Evolutionary conservation across 345 rosid genomes (phyloP).

Genomic region (Lenwebbia sp.): DNA sequence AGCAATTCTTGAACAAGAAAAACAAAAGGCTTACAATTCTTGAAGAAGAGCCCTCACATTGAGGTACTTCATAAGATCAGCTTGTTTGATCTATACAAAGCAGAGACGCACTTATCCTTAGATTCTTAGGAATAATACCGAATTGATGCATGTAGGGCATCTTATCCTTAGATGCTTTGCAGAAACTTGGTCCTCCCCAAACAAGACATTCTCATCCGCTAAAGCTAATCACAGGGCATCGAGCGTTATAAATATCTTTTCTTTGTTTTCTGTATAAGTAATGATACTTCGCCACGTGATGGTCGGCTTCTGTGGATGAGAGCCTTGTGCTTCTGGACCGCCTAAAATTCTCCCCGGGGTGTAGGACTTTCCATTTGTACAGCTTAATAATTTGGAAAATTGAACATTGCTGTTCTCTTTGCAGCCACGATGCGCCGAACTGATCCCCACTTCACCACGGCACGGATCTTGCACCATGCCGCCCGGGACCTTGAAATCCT

Average conservation of each 20-base stretch:
- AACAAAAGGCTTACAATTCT: not conserved
- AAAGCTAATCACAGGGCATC: not conserved
- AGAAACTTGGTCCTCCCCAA: not conserved
- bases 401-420: constrained; percentile 5
- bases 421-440: constrained; percentile 16
- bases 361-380: not conserved
- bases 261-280: not conserved
- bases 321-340: not conserved
- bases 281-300: not conserved
- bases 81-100: not conserved
- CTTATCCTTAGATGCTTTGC: not conserved
- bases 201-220: not conserved
- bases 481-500: constrained; percentile 26
- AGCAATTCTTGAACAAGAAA: not conserved
- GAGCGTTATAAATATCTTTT: not conserved
- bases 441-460: constrained; percentile 28
- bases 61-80: not conserved
- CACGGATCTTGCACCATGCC: constrained; percentile 60
- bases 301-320: not conserved
- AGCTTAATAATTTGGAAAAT: not conserved
- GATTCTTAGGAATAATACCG: not conserved
- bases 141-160: not conserved
- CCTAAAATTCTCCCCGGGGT: too few species aligned
- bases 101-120: not conserved
- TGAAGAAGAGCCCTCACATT: not conserved